Conservation (phyloP, 2,329 filamentous ascomycete species). For the Fusarium coicis region DNA sequence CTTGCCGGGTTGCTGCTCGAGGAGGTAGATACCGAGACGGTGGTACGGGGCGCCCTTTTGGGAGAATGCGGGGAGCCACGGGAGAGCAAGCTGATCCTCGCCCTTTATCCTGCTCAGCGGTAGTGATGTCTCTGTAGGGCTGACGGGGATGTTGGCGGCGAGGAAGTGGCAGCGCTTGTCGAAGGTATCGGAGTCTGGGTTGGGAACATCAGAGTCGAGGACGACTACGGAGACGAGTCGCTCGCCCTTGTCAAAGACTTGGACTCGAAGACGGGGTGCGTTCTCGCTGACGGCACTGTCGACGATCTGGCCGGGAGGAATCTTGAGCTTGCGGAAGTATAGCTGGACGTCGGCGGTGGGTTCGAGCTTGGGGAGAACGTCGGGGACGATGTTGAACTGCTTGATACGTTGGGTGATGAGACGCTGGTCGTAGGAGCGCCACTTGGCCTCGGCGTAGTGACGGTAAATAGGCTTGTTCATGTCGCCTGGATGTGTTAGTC, state of each 20-base stretch:
- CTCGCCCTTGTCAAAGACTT: conserved; percentile 84
- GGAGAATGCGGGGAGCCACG: conserved; percentile 87
- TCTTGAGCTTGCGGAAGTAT: conserved; percentile 76
- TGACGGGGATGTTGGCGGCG: conserved; percentile 71
- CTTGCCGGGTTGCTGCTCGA: conserved; percentile 77
- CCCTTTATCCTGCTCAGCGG: conserved; percentile 71
- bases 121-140: conserved; percentile 66
- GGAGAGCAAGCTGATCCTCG: conserved; percentile 74
- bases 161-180: conserved; percentile 87
- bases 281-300: conserved; percentile 78
- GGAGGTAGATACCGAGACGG: conserved; percentile 82
- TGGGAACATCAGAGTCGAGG: conserved; percentile 90
- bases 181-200: conserved; percentile 79
- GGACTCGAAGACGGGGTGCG: conserved; percentile 80
- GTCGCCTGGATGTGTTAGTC: conserved; percentile 69
- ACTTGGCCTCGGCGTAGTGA: conserved; percentile 86
- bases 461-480: conserved; percentile 98
- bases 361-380: conserved; percentile 83
- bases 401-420: conserved; percentile 86
- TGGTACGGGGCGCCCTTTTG: conserved; percentile 95
- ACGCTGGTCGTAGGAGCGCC: conserved; percentile 83
- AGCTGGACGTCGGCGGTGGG: conserved; percentile 84
- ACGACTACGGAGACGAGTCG: conserved; percentile 87
- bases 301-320: conserved; percentile 82
- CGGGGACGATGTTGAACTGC: conserved; percentile 88